phyloP scores from a whole-genome alignment of 495 filamentous ascomycete species.

The Cryomyces minteri region DNA sequence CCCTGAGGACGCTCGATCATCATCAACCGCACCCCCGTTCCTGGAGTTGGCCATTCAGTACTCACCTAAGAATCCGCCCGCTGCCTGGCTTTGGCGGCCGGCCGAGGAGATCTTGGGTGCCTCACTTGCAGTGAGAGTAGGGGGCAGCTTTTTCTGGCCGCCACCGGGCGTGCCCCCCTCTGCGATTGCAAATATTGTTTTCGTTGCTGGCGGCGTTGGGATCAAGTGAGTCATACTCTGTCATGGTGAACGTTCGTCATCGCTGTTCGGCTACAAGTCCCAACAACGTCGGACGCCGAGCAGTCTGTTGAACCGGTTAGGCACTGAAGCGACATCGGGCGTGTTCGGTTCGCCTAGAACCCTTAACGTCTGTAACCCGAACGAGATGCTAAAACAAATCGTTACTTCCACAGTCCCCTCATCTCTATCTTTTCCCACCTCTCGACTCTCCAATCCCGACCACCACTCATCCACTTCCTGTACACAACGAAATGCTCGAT shows the following conservation, averaged over 20 bases:
- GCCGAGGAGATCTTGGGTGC: conserved; percentile 33
- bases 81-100: conserved; percentile 56
- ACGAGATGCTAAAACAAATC: neutral
- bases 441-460: conserved; percentile 5
- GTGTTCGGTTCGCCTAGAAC: neutral
- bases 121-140: conserved; percentile 47
- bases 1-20: conserved; percentile 22
- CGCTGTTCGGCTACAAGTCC: no score
- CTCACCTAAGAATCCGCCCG: conserved; percentile 46
- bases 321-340: no score
- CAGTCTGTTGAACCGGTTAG: no score
- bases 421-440: conserved; percentile 22
- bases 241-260: no score
- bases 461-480: conserved; percentile 14
- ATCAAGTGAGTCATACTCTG: conserved; percentile 35
- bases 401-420: conserved; percentile 20
- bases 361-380: neutral
- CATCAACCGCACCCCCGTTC: conserved; percentile 16
- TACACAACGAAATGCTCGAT: conserved; percentile 15
- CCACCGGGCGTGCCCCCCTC: conserved; percentile 25
- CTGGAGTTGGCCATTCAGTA: conserved; percentile 61
- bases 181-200: conserved; percentile 36
- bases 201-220: conserved; percentile 71
- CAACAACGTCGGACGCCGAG: no score
- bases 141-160: conserved; percentile 68